A percentile compares a stretch with the other conserved stretches of the same genome.
phyloP scores from a whole-genome alignment of 345 rosid genomes.

The Populus tremula region DNA sequence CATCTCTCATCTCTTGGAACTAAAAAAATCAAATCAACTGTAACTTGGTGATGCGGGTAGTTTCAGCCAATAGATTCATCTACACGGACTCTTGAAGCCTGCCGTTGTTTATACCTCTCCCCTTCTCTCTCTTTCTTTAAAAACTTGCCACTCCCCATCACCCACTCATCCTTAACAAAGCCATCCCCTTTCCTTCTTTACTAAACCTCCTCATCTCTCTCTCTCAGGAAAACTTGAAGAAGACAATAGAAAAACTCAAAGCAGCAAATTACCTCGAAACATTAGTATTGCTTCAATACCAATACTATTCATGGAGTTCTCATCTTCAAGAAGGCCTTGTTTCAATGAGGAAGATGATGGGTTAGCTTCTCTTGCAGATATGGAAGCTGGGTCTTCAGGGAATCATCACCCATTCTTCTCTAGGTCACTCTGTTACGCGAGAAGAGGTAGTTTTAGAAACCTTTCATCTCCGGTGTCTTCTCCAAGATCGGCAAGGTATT shows the following conservation, averaged over 20 bases:
- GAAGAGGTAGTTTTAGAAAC: conserved; percentile 44
- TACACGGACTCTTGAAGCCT: conserved; percentile 34
- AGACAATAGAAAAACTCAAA: not conserved
- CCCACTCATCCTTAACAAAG: conserved; percentile 3
- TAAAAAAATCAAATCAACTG: not conserved
- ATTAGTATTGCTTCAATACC: not conserved
- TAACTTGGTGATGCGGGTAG: conserved; percentile 18
- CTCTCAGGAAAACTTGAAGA: not conserved
- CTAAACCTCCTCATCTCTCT: not conserved
- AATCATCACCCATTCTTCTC: conserved; percentile 34
- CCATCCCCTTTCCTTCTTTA: not conserved
- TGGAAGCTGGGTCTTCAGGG: conserved; percentile 66
- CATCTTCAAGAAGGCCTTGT: conserved; percentile 35
- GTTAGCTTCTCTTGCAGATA: conserved; percentile 53
- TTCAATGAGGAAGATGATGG: conserved; percentile 54
- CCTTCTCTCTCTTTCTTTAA: conserved; percentile 1
- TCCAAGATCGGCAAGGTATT: conserved; percentile 60
- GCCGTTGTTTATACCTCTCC: conserved; percentile 25
- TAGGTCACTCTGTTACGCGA: conserved; percentile 34
- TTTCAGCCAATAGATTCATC: conserved; percentile 47
- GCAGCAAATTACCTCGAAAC: not conserved
- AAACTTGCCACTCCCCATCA: conserved; percentile 20
- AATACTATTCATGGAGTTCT: not conserved
- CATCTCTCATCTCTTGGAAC: not conserved
- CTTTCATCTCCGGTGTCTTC: conserved; percentile 37